These are phyloP conservation scores for Leucocoprinus sp. DNA, from an alignment of 768 basidiomycete genomes.

Conservation along the genomic window DNA sequence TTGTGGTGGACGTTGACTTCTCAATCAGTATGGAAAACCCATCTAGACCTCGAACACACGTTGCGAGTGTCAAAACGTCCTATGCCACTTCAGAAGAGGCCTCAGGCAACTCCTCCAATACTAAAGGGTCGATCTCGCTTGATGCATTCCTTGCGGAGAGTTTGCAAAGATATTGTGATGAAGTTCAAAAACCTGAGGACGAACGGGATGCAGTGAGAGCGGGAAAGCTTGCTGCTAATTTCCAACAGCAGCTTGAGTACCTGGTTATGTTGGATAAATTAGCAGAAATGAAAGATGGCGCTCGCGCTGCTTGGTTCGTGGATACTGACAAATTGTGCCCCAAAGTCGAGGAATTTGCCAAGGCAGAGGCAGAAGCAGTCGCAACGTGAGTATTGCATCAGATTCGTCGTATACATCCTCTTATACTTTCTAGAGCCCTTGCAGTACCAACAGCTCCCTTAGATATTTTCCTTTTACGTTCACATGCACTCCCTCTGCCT, in stretches of 20 bases:
- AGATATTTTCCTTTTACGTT: conserved; percentile 62
- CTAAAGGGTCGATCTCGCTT: conserved; percentile 45
- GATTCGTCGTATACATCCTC: conserved; percentile 5
- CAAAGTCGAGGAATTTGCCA: conserved; percentile 40
- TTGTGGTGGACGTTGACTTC: conserved; percentile 73
- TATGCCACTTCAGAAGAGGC: conserved; percentile 50
- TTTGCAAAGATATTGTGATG: conserved; percentile 49
- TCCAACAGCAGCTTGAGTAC: conserved; percentile 54
- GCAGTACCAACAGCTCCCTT: conserved; percentile 39
- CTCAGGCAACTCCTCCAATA: conserved; percentile 28
- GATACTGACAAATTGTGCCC: conserved; percentile 50
- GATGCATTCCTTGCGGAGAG: conserved; percentile 54
- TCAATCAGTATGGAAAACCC: conserved; percentile 32
- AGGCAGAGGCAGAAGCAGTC: conserved; percentile 42
- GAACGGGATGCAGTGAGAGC: conserved; percentile 46
- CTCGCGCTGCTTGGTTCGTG: conserved; percentile 69
- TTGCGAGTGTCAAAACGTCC: conserved; percentile 61
- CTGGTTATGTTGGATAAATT: conserved; percentile 67
- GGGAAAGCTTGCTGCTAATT: conserved; percentile 35
- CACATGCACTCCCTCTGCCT: conserved; percentile 62
- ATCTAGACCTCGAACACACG: conserved; percentile 29
- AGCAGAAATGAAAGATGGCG: conserved; percentile 50
- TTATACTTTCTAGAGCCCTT: conserved; percentile 23
- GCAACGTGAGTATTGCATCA: conserved; percentile 37
- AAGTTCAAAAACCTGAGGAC: conserved; percentile 48